Evolutionary conservation across 306 rosid genomes (phyloP).

Genomic region (Luffa acutangula): DNA sequence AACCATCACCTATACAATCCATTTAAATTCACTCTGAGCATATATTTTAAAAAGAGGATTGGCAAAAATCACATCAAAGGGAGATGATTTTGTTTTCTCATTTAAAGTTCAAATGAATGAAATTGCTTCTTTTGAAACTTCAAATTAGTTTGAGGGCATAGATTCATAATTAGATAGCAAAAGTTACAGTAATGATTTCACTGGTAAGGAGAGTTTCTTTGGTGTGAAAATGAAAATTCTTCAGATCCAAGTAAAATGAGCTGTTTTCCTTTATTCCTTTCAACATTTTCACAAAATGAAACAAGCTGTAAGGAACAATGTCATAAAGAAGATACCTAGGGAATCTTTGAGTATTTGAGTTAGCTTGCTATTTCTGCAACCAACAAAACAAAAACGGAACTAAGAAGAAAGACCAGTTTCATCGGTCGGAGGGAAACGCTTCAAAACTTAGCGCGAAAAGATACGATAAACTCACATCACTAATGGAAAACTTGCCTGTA

Average conservation of each 20-base stretch:
- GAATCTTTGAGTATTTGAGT: slow-evolving; percentile 94
- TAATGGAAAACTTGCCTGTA: slow-evolving; percentile 51
- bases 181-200: background rate
- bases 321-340: slow-evolving; percentile 40
- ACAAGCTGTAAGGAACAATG: background rate
- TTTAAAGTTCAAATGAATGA: background rate
- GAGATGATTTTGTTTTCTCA: background rate
- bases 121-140: background rate
- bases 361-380: slow-evolving; percentile 94
- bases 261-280: background rate
- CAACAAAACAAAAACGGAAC: slow-evolving; percentile 21
- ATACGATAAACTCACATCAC: background rate
- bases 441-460: background rate
- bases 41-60: background rate
- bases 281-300: background rate
- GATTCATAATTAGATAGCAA: background rate
- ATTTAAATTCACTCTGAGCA: background rate
- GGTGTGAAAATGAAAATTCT: background rate
- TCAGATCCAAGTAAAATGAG: background rate
- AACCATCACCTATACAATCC: slow-evolving; percentile 53
- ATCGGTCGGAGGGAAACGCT: background rate
- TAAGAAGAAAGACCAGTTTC: background rate
- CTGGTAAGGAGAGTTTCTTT: background rate
- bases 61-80: background rate
- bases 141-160: background rate